These are phyloP conservation scores for Cadophora malorum DNA, from an alignment of 2,329 filamentous ascomycete species.

Conservation along the genomic window DNA sequence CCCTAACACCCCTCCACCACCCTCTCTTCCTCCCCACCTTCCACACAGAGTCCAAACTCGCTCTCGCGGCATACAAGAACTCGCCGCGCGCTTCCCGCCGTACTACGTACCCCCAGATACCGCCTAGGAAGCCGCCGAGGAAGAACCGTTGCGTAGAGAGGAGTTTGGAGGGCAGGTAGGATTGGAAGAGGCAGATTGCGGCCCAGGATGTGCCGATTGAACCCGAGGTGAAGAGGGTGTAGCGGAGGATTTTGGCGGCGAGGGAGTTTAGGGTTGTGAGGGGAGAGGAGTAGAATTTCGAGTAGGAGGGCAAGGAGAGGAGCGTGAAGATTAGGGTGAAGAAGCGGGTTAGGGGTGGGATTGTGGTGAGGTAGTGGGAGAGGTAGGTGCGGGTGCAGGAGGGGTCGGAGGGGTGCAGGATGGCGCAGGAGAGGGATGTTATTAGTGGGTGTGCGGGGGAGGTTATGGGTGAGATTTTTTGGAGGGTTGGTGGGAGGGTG, in stretches of 20 bases:
- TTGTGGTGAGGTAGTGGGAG: slow-evolving; percentile 84
- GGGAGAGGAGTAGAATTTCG: slow-evolving; percentile 72
- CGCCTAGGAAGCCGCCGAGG: slow-evolving; percentile 83
- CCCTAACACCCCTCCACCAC: slow-evolving; percentile 83
- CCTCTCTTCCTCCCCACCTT: slow-evolving; percentile 91
- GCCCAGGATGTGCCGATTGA: slow-evolving; percentile 89
- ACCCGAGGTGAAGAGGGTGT: slow-evolving; percentile 79
- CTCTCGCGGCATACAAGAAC: slow-evolving; percentile 79
- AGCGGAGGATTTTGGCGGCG: slow-evolving; percentile 72
- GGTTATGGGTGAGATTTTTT: slow-evolving; percentile 76
- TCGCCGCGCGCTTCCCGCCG: slow-evolving; percentile 66
- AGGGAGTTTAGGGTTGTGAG: slow-evolving; percentile 70
- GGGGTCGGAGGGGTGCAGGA: slow-evolving; percentile 86
- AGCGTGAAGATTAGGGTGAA: slow-evolving; percentile 74
- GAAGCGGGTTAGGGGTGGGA: slow-evolving; percentile 79
- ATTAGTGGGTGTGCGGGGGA: slow-evolving; percentile 87
- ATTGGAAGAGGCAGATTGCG: slow-evolving; percentile 87
- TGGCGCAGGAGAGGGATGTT: slow-evolving; percentile 83
- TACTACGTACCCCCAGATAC: slow-evolving; percentile 84
- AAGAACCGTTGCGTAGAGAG: slow-evolving; percentile 88
- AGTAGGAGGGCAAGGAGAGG: slow-evolving; percentile 72
- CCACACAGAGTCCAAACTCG: slow-evolving; percentile 85
- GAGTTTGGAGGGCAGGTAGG: slow-evolving; percentile 73
- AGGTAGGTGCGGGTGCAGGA: slow-evolving; percentile 88
- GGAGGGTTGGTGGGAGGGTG: slow-evolving; percentile 70